A percentile compares a stretch with the other conserved stretches of the same genome.
Evolutionary conservation across 2,329 filamentous ascomycete species (phyloP).

Genomic region (Corinectria fuckeliana): DNA sequence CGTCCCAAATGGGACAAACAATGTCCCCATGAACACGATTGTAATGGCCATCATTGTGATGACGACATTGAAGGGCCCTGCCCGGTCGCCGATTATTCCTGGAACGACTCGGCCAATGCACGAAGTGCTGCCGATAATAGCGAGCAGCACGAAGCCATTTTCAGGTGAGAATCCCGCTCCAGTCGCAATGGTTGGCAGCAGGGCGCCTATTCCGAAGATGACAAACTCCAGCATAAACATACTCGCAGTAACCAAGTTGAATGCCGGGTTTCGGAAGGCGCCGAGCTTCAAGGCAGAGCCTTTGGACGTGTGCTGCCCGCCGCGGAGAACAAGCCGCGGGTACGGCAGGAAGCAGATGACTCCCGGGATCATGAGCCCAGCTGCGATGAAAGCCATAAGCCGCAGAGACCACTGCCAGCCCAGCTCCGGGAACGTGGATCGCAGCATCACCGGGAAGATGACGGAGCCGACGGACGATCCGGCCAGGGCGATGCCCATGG

Average conservation of each 20-base stretch:
- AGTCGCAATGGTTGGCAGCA: slow-evolving; percentile 54
- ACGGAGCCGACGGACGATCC: slow-evolving; percentile 41
- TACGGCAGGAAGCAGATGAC: slow-evolving; percentile 46
- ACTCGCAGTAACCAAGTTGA: slow-evolving; percentile 49
- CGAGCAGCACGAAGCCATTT: slow-evolving; percentile 51
- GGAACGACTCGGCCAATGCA: slow-evolving; percentile 52
- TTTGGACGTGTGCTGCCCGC: slow-evolving; percentile 17
- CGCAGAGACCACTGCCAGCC: slow-evolving; percentile 47
- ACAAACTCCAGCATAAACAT: slow-evolving; percentile 56
- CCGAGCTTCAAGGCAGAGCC: slow-evolving; percentile 44
- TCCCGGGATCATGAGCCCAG: slow-evolving; percentile 36
- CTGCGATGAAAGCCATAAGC: slow-evolving; percentile 39
- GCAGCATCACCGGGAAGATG: slow-evolving; percentile 44
- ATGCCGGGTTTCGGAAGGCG: slow-evolving; percentile 49
- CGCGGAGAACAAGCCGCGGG: slow-evolving; percentile 24
- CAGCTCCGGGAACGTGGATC: slow-evolving; percentile 35
- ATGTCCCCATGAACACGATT: slow-evolving; percentile 47
- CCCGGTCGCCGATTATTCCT: slow-evolving; percentile 49
- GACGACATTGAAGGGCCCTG: slow-evolving; percentile 52
- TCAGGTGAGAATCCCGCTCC: slow-evolving; percentile 43
- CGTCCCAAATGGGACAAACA: slow-evolving; percentile 54
- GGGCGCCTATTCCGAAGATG: slow-evolving; percentile 54
- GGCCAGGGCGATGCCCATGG: slow-evolving; percentile 36
- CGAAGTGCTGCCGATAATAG: slow-evolving; percentile 51
- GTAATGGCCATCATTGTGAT: slow-evolving; percentile 40